A percentile compares a stretch with the other conserved stretches of the same genome.
These are phyloP conservation scores for Penicillium hesseltinei DNA, from an alignment of 2,329 filamentous ascomycete genomes.

Conservation along the genomic window DNA sequence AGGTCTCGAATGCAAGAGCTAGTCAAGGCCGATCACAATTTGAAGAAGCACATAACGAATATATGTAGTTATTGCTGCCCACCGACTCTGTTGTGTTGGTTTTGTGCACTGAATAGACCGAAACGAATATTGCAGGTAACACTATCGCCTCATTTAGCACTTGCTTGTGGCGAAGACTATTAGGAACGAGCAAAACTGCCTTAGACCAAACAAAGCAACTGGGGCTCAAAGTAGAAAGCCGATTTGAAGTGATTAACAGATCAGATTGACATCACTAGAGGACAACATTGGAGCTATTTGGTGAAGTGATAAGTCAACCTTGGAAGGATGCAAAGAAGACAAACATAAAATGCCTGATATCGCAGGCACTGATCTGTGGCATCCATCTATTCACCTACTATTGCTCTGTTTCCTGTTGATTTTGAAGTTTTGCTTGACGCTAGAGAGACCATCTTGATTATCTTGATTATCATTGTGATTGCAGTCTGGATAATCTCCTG, in stretches of 20 bases:
- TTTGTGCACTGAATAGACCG: not conserved
- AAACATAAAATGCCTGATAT: conserved; percentile 3
- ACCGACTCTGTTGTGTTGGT: not conserved
- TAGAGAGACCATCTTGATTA: not conserved
- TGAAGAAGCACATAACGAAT: not conserved
- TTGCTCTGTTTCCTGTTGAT: not conserved
- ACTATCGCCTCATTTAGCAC: not conserved
- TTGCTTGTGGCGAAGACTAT: not conserved
- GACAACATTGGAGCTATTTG: not conserved
- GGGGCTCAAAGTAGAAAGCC: not conserved
- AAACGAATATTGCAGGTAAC: too few relatives aligned
- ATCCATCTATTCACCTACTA: not conserved
- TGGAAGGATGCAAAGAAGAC: conserved; percentile 5
- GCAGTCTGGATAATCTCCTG: not conserved
- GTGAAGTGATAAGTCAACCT: not conserved
- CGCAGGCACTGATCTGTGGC: not conserved
- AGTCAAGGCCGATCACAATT: not conserved
- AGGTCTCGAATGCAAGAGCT: not conserved
- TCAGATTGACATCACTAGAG: not conserved
- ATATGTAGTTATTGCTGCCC: not conserved
- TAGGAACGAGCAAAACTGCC: not conserved
- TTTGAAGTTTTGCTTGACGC: not conserved
- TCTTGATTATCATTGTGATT: not conserved
- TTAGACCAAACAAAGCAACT: not conserved
- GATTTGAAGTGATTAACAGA: not conserved